phyloP scores from a whole-genome alignment of 768 basidiomycete genomes.

The Cyathus striatus region DNA sequence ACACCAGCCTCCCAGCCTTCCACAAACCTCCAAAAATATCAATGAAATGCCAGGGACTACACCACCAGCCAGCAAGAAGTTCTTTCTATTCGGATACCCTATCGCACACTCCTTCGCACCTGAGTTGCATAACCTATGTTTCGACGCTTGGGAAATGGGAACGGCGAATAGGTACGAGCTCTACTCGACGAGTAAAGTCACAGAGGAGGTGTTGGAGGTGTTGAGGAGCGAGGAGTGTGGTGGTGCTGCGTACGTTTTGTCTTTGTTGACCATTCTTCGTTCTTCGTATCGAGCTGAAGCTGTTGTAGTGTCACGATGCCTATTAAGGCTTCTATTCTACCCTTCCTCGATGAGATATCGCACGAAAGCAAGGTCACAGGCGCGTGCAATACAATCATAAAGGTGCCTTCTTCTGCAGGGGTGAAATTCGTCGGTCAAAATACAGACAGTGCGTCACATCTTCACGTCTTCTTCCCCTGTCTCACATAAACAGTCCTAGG shows the following conservation, averaged over 20 bases:
- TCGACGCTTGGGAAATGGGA: conserved; percentile 11
- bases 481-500: no score
- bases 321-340: conserved; percentile 24
- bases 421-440: conserved; percentile 29
- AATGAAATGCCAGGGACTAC: no score
- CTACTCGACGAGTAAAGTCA: conserved; percentile 27
- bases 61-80: conserved; percentile 10
- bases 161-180: conserved; percentile 17
- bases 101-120: conserved; percentile 28
- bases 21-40: no score
- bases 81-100: conserved; percentile 28
- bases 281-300: no score
- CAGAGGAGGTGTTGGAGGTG: conserved; percentile 12
- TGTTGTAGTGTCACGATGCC: conserved; percentile 35
- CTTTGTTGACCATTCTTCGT: no score
- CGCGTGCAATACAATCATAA: conserved; percentile 30
- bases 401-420: conserved; percentile 16
- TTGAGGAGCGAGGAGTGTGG: not conserved
- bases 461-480: no score
- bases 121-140: conserved; percentile 23
- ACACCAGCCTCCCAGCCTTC: no score
- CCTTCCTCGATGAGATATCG: conserved; percentile 24
- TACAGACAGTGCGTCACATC: conserved; percentile 29
- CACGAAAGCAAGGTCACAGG: conserved; percentile 23
- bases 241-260: not conserved